phyloP scores from a whole-genome alignment of 495 filamentous ascomycete species.

The Podospora pseudocomata region DNA sequence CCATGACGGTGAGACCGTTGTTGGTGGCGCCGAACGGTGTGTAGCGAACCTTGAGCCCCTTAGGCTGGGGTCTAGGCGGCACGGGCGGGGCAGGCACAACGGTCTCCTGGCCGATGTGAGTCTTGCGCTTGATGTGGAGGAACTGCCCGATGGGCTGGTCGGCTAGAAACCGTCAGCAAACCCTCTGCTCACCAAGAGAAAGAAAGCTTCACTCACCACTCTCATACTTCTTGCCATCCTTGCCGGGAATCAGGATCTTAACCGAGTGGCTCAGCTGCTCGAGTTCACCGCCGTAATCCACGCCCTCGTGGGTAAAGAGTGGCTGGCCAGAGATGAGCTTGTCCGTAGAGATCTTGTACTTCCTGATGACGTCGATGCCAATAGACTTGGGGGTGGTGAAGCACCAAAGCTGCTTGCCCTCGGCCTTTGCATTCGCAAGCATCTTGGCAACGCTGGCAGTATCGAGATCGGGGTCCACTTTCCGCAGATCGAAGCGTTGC shows the following conservation, averaged over 20 bases:
- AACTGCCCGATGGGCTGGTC: slow-evolving; percentile 39
- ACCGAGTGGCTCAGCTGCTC: slow-evolving; percentile 40
- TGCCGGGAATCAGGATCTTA: slow-evolving; percentile 43
- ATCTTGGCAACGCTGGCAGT: slow-evolving; percentile 36
- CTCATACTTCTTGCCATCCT: slow-evolving; percentile 40
- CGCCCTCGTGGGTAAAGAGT: slow-evolving; percentile 40
- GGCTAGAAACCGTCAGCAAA: slow-evolving; percentile 27
- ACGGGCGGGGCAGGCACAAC: slow-evolving; percentile 24
- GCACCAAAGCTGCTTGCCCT: slow-evolving; percentile 52
- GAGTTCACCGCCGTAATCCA: slow-evolving; percentile 37
- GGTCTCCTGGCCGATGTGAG: slow-evolving; percentile 35
- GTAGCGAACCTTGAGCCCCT: slow-evolving; percentile 43
- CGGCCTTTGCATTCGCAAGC: slow-evolving; percentile 41
- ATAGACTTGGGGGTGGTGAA: slow-evolving; percentile 48
- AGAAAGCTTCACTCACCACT: slow-evolving; percentile 31
- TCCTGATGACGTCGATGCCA: slow-evolving; percentile 46
- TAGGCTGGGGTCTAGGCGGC: slow-evolving; percentile 42
- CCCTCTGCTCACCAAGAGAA: not conserved
- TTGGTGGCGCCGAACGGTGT: slow-evolving; percentile 41
- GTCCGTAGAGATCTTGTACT: slow-evolving; percentile 42
- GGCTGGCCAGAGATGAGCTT: slow-evolving; percentile 35
- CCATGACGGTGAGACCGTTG: slow-evolving; percentile 15
- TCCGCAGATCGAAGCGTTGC: slow-evolving; percentile 33
- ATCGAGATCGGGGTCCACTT: slow-evolving; percentile 32
- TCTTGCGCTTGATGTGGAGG: slow-evolving; percentile 43